phyloP scores from a whole-genome alignment of 208 protist species.

The Leishmania major region DNA sequence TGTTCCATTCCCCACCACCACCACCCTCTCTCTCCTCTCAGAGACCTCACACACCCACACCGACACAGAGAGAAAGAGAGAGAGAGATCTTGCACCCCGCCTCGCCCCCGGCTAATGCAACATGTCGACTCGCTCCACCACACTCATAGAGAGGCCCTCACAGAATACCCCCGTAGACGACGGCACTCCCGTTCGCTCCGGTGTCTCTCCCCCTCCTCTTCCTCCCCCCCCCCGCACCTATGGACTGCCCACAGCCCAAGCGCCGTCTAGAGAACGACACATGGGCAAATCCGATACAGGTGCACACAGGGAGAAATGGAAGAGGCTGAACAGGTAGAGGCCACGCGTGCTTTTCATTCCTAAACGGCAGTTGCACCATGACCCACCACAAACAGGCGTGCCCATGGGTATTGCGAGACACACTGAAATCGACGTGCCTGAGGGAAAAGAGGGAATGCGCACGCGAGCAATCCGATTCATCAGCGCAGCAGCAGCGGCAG shows the following conservation, averaged over 20 bases:
- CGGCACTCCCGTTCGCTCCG: background rate
- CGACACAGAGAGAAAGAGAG: background rate
- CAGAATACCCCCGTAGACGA: background rate
- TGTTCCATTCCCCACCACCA: background rate
- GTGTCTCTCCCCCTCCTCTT: background rate
- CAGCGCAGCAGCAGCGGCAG: background rate
- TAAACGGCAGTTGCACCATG: too few species aligned
- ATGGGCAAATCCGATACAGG: background rate
- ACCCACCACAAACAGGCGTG: too few species aligned
- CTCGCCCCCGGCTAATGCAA: background rate
- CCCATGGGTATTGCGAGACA: background rate
- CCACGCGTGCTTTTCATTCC: too few species aligned
- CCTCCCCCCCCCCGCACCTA: background rate
- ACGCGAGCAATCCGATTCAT: background rate
- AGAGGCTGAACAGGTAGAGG: background rate
- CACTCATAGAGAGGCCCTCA: background rate
- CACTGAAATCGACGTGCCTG: background rate
- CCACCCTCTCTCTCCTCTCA: background rate
- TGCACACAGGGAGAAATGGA: background rate
- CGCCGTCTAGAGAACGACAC: conserved; percentile 9
- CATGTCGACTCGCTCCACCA: background rate
- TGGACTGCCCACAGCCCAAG: background rate
- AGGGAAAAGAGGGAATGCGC: background rate
- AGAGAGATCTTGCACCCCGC: background rate
- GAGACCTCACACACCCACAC: background rate